phyloP scores from a whole-genome alignment of 2,329 filamentous ascomycete species.

The Xylariaceae sp. region DNA sequence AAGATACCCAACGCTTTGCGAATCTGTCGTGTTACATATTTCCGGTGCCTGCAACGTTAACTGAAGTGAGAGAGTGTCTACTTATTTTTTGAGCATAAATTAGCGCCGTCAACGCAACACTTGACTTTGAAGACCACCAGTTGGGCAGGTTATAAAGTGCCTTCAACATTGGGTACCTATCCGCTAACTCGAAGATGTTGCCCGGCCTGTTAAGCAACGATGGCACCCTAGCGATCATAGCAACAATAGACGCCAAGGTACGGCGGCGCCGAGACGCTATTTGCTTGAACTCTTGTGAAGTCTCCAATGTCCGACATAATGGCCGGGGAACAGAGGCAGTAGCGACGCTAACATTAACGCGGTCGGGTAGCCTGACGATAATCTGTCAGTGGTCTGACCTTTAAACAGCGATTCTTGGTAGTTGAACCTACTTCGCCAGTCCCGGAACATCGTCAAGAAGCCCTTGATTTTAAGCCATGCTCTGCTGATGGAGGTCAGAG shows the following conservation, averaged over 20 bases:
- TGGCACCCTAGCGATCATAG: constrained; percentile 35
- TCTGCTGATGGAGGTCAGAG: too few species aligned
- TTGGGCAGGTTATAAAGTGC: too few species aligned
- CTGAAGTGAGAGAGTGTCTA: too few species aligned
- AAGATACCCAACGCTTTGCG: too few species aligned
- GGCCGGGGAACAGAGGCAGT: constrained; percentile 33
- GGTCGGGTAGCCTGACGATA: constrained; percentile 17
- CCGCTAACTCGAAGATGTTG: too few species aligned
- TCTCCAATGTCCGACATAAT: constrained; percentile 35
- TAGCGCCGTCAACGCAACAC: too few species aligned
- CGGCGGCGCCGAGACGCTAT: constrained; percentile 38
- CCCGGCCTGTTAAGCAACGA: too few species aligned
- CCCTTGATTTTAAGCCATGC: constrained; percentile 19
- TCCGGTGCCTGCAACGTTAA: too few species aligned
- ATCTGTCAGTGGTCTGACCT: not conserved
- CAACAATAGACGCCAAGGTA: constrained; percentile 40
- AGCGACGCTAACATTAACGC: constrained; percentile 39
- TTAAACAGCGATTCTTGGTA: not conserved
- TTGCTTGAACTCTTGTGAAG: constrained; percentile 34
- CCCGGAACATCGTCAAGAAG: constrained; percentile 20
- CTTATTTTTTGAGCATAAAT: too few species aligned
- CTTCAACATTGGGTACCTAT: too few species aligned
- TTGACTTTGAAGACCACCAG: too few species aligned
- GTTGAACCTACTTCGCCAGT: constrained; percentile 22
- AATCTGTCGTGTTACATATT: too few species aligned